Percentiles rank a stretch among this genome's conserved stretches.
Conservation (phyloP, 352 stramenopile genomes). For the Globisporangium mamillatum region DNA sequence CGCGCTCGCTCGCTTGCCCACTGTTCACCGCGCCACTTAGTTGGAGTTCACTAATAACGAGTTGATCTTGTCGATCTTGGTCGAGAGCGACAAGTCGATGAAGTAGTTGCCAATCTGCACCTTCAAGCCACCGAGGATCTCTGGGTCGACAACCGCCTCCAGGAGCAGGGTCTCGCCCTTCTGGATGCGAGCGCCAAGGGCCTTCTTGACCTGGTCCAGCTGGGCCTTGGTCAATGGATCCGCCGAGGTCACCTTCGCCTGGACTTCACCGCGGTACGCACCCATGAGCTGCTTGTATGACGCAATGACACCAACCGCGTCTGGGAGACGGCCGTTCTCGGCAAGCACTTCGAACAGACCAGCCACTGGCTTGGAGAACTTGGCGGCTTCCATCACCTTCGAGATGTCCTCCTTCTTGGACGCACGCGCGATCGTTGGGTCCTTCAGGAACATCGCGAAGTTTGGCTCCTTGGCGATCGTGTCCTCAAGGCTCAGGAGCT, state of each 20-base stretch:
- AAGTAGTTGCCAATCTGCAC: slow-evolving; percentile 98
- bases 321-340: slow-evolving; percentile 93
- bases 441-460: slow-evolving; percentile 94
- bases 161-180: slow-evolving; percentile 92
- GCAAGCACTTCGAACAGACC: slow-evolving; percentile 96
- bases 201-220: slow-evolving; percentile 92
- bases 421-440: slow-evolving; percentile 94
- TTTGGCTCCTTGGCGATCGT: slow-evolving; percentile 84
- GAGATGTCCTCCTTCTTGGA: slow-evolving; percentile 94
- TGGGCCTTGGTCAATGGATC: slow-evolving; percentile 92
- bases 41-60: slow-evolving; percentile 73
- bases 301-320: slow-evolving; percentile 84
- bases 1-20: slow-evolving; percentile 6
- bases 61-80: slow-evolving; percentile 95
- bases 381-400: slow-evolving; percentile 86
- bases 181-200: slow-evolving; percentile 84
- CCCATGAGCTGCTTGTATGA: slow-evolving; percentile 95
- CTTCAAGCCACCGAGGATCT: slow-evolving; percentile 95
- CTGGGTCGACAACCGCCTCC: slow-evolving; percentile 90
- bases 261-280: slow-evolving; percentile 92
- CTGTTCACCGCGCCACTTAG: slow-evolving; percentile 19
- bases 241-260: slow-evolving; percentile 96
- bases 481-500: slow-evolving; percentile 82
- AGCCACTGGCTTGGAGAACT: slow-evolving; percentile 92
- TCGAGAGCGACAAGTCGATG: slow-evolving; percentile 95